Base-by-base conservation (phyloP, 2,329 filamentous ascomycete genomes). In the Talaromyces islandicus region DNA sequence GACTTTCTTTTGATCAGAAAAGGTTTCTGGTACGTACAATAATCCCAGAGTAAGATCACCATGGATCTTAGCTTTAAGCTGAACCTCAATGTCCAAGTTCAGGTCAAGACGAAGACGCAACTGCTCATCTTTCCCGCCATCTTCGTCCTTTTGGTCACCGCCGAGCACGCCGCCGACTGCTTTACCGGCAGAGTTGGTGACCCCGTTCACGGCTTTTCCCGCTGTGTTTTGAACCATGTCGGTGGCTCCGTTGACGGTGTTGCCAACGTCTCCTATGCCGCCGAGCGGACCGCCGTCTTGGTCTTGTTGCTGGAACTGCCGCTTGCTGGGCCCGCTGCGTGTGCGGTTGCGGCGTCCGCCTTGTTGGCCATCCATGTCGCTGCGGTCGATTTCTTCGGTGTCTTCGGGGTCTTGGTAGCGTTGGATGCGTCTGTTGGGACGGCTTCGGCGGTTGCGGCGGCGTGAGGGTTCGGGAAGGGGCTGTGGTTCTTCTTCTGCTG, bases 61-160 rank as follows among this genome's bases (percentile, higher is more conserved):
- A 68, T 92, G 87, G 65, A 94, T 92, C 74, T 88, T 88, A 21
- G 90, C 90, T 81, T 94, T 94, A 63, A 94, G 82, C 68, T 91
- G 88, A 63, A 94, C 90, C 74, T 94, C 90, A 55, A 94, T 83
- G 66, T 94, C 90, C 60, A 94, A 79, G 74, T 92, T 92, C 59
- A 91, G 78, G 70, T 92, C 90, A 24, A 94, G 77, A 41, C 87
- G 83, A 70, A 92, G 75, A 72, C 87, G 87, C 70, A 91, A 74
- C 43, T 89, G 88, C 68, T 91, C 87, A 62, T 83, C 77, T 55
- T 84, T 80, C 54, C 81, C 78, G 68, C 67, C 50, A 12, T 59
- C 56, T 1, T 78, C 69, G 56, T 75, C 55, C 55, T 60, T 57
- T 21, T 60, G 50, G 81, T 79, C 67, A 75, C 72, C 67, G 67